Conservation (phyloP, 129 eudicot species). For the Apium graveolens region DNA sequence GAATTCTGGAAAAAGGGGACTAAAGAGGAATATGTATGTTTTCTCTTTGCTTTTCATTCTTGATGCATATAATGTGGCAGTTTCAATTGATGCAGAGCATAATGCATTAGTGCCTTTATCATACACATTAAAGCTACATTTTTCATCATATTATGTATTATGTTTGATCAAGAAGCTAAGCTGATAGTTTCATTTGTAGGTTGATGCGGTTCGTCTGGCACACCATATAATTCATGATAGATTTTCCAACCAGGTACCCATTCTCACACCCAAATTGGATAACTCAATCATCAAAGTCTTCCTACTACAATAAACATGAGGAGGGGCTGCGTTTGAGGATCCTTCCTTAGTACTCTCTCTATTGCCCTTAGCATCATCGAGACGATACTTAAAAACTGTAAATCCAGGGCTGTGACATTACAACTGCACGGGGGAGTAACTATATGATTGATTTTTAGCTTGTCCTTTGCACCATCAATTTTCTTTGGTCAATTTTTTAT, state of each 20-base stretch:
- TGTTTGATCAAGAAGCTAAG: slow-evolving; percentile 1
- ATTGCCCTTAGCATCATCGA: not conserved
- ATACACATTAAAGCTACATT: not conserved
- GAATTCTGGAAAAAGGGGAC: slow-evolving; percentile 79
- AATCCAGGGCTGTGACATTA: not conserved
- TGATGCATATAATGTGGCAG: not conserved
- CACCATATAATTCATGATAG: slow-evolving; percentile 59
- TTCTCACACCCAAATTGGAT: not conserved
- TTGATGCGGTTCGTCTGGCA: slow-evolving; percentile 69
- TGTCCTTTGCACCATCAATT: not conserved
- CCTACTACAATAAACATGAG: not conserved
- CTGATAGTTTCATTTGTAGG: slow-evolving; percentile 33
- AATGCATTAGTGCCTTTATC: not conserved
- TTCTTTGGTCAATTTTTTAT: not conserved
- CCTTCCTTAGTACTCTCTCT: not conserved
- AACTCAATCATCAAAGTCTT: not conserved
- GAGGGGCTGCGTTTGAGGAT: not conserved
- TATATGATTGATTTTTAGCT: not conserved
- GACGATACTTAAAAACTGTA: not conserved
- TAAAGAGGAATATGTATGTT: slow-evolving; percentile 67
- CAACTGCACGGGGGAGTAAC: not conserved
- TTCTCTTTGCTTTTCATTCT: not conserved
- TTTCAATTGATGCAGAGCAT: not conserved
- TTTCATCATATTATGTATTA: not conserved
- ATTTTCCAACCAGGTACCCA: slow-evolving; percentile 60